These are phyloP conservation scores for Sonneratia caseolaris DNA, from an alignment of 345 rosid genomes.

Conservation along the genomic window DNA sequence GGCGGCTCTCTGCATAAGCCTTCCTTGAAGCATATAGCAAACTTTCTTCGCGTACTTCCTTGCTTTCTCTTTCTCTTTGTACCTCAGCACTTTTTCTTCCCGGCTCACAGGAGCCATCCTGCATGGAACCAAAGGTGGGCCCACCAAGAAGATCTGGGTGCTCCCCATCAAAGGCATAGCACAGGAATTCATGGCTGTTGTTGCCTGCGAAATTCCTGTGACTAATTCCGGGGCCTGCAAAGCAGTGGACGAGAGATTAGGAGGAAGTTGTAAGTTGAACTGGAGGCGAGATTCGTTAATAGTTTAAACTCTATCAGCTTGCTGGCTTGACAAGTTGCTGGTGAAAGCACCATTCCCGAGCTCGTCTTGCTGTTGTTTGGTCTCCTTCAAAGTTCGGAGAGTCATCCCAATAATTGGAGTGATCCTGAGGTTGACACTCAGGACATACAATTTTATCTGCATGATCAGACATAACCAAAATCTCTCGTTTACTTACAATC, in stretches of 20 bases:
- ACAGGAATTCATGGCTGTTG: constrained; percentile 9
- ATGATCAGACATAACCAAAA: constrained; percentile 7
- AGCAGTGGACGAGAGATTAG: neutral
- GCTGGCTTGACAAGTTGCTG: constrained; percentile 10
- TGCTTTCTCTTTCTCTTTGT: constrained; percentile 22
- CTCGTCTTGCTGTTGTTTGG: constrained; percentile 13
- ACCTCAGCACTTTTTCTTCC: constrained; percentile 22
- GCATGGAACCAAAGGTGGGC: constrained; percentile 17
- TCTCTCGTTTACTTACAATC: constrained; percentile 9
- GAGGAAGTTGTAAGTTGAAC: neutral
- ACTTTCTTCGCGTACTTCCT: constrained; percentile 26
- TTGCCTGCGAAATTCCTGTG: constrained; percentile 10
- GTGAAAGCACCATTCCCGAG: neutral
- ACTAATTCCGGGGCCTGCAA: constrained; percentile 14
- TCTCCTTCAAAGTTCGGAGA: neutral
- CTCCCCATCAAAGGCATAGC: constrained; percentile 8
- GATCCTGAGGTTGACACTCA: constrained; percentile 10
- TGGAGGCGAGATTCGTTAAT: neutral
- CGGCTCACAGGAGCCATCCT: constrained; percentile 13
- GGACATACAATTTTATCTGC: constrained; percentile 13
- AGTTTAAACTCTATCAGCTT: constrained; percentile 14
- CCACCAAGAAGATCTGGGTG: constrained; percentile 7
- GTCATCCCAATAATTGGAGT: constrained; percentile 6
- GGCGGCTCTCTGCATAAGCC: constrained; percentile 27
- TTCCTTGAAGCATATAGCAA: constrained; percentile 30